Base-by-base conservation (phyloP, 1,139 yeast species). In the Meyerozyma sp. region DNA sequence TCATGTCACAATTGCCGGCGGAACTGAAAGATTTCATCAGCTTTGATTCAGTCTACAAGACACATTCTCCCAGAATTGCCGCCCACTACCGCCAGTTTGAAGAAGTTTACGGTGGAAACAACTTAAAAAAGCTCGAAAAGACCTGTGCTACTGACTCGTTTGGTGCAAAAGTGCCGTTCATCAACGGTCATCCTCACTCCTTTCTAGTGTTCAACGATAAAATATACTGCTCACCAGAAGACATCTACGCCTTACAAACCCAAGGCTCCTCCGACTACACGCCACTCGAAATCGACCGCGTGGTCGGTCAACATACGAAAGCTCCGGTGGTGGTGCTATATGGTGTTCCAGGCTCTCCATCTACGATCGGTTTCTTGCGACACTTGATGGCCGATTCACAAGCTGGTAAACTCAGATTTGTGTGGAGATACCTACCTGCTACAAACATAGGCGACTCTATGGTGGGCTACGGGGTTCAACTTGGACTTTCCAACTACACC, bases 391-490 rank as follows among this genome's bases (percentile, higher is more conserved):
- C 77, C 39, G 80, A 84, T 45, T 85, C 95, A 0, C 57, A 65
- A 8, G 60, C 67, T 1, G 94, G 88, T 0, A 86, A 87, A 54
- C 60, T 90, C 28, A 73, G 88, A 45, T 84, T 87, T 58, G 75
- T 83, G 3, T 79, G 95, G 84, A 74, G 97, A 51, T 84, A 88
- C 53, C 70, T 79, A 7, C 79, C 81, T 2, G 32, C 42, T 3
- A 25, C 34, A 1, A 42, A 39, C 1, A 52, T 54, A 23, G 49
- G 57, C 8, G 80, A 78, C 37, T 40, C 54, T 0, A 57, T 86
- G 28, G 56, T 77, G 8, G 95, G 94, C 0, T 88, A 79, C 59
- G 94, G 90, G 1, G 82, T 76, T 5, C 83, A 76, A 36, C 58
- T 84, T 30, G 18, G 5, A 6, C 20, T 14, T 9, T 13, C 16